Evolutionary conservation across 140 eudicot genomes (phyloP).

Genomic region (Flaveria floridana): DNA sequence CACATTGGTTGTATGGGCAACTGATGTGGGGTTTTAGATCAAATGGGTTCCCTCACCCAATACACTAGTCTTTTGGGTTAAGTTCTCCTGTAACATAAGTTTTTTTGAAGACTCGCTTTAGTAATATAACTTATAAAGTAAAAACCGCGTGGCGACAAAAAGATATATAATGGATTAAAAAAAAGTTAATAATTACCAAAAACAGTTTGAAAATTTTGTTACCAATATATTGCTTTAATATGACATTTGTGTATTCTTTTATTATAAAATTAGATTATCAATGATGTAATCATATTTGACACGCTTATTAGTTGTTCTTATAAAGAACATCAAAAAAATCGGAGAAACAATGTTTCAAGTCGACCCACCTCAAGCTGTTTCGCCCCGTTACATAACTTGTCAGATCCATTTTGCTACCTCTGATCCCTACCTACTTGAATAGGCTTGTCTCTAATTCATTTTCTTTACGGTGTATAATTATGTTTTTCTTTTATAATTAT

Average conservation of each 20-base stretch:
- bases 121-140: neutral
- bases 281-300: neutral
- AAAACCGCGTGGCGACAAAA: neutral
- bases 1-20: no score
- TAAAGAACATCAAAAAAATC: neutral
- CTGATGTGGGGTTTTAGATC: no score
- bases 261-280: neutral
- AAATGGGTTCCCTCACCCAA: no score
- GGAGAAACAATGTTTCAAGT: neutral
- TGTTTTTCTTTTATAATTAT: neutral
- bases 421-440: neutral
- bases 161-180: neutral
- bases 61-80: no score
- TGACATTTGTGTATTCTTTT: neutral
- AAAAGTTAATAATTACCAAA: neutral
- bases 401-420: neutral
- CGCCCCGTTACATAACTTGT: neutral
- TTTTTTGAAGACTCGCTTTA: neutral
- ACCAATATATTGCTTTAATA: neutral
- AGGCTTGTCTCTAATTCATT: constrained; percentile 1
- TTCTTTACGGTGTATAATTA: neutral
- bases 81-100: no score
- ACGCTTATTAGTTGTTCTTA: neutral
- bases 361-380: neutral
- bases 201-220: neutral